phyloP scores from a whole-genome alignment of 495 filamentous ascomycete genomes.

The Bryoglossum gracile region DNA sequence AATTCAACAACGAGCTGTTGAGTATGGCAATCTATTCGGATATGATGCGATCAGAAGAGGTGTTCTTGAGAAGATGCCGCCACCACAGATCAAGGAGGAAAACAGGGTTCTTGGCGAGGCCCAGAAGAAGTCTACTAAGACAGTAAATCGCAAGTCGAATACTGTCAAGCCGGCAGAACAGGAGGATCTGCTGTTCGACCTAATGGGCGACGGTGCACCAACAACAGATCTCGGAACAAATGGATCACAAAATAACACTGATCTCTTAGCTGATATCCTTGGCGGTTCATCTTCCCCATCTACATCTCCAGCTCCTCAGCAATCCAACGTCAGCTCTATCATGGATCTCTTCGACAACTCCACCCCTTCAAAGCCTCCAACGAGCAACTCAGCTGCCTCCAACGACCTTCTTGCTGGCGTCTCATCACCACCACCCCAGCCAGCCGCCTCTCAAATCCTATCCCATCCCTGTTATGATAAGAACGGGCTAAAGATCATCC shows the following conservation, averaged over 20 bases:
- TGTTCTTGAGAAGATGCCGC: slow-evolving; percentile 94
- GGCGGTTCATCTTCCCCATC: slow-evolving; percentile 46
- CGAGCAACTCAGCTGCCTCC: slow-evolving; percentile 37
- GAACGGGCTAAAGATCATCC: slow-evolving; percentile 70
- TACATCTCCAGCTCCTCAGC: slow-evolving; percentile 41
- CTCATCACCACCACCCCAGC: slow-evolving; percentile 42
- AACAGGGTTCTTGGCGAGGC: slow-evolving; percentile 84
- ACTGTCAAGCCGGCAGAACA: slow-evolving; percentile 77
- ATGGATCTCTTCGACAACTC: slow-evolving; percentile 71
- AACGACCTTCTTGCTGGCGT: slow-evolving; percentile 38
- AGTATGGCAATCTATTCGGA: slow-evolving; percentile 88
- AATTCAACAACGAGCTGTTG: slow-evolving; percentile 89
- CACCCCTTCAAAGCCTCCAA: slow-evolving; percentile 31
- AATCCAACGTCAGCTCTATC: slow-evolving; percentile 65
- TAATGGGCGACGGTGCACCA: slow-evolving; percentile 74
- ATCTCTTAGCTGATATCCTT: slow-evolving; percentile 83
- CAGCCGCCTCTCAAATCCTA: slow-evolving; percentile 32
- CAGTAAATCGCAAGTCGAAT: slow-evolving; percentile 66
- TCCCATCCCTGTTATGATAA: slow-evolving; percentile 73
- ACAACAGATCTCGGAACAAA: slow-evolving; percentile 42
- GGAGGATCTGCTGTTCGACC: slow-evolving; percentile 82
- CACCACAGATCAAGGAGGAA: slow-evolving; percentile 92
- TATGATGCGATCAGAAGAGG: slow-evolving; percentile 83
- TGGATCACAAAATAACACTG: slow-evolving; percentile 68
- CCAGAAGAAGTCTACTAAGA: slow-evolving; percentile 71